Evolutionary conservation across 2,329 filamentous ascomycete genomes (phyloP), one percentile per base, ranked within the genome.

Genomic region (Sporothrix luriei): DNA sequence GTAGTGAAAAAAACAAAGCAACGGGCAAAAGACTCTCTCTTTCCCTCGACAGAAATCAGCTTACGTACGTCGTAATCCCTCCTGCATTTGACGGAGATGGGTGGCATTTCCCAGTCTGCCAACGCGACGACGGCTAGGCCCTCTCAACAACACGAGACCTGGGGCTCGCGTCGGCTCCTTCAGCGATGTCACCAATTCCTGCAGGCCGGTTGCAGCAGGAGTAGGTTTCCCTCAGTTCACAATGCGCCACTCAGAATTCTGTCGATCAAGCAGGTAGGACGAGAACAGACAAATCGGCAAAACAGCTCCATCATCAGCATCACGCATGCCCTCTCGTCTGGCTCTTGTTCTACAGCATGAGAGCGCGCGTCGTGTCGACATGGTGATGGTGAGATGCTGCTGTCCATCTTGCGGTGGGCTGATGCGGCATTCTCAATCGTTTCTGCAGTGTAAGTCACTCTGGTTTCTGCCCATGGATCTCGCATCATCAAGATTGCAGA

Each of bases 221-320:
- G n/a, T n/a, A n/a, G n/a, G n/a, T 16, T 9, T 26, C 4, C 38
- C 11, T 24, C 38, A 4, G 9, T 49, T 10, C 6, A 19, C 48
- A 49, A 9, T n/a, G 5, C 19, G 5, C 48, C 3, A 7, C 19
- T 2, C 19, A n/a, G 48, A n/a, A 49, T 9, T 16, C 46, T 19
- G 24, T 38, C 46, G 62, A 65, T 65, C 26, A 14, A 65, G 62
- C 26, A 51, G 10, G 38, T 46, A 65, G 26, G 43, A 49, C 16
- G 26, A 49, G 11, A 16, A 16, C 19, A 21, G 24, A 51, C 16
- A 38, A 9, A 65, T 51, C 46, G 26, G 5, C 46, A 24, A 49
- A 64, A 49, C 14, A 51, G 10, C 62, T 51, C 46, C 46, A 65
- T 65, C 46, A 65, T 65, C 62, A 52, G 46, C 62, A 65, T 51